Evolutionary conservation across 2,329 filamentous ascomycete genomes (phyloP), one percentile per base, ranked within the genome.

Genomic region (Aspergillus persii): DNA sequence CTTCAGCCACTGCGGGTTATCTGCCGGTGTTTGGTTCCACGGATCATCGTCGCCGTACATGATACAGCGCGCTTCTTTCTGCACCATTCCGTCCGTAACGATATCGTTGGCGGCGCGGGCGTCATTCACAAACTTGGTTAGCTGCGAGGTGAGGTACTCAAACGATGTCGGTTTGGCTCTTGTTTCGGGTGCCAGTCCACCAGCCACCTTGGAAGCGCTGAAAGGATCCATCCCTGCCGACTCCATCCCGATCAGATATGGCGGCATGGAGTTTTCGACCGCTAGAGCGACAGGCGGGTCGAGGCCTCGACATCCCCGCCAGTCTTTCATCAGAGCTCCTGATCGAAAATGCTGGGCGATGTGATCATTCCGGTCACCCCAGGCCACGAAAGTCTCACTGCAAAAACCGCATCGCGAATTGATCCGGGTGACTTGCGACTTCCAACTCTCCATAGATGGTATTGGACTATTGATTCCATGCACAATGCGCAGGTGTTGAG

Each of bases 401-500:
- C 74, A 76, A 58, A 76, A 75, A 18, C 74, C 74, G 51, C 74
- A 76, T 3, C 69, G 58, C 2, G 70, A 73, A 48, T 80, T 82
- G 69, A 86, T 79, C 54, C 77, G 76, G 29, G 77, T 76, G 0
- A 79, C 77, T 47, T 79, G 76, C 1, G 49, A 36, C 23, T 59
- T 63, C 84, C 84, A 86, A 4, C 69, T 71, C 2, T 84, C 80
- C 82, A 85, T 85, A 76, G 41, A 76, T 75, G 56, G 29, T 2
- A 44, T 11, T 7, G 55, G 2, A 75, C 78, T 56, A 77, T 77
- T 80, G 60, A 79, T 80, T 41, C 76, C 77, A 63, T 85, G 83
- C 71, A 84, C 81, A 29, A 85, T 71, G n/a, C 81, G 78, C 41
- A 86, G 68, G 68, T 86, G 83, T 65, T 86, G 83, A 48, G 81